Evolutionary conservation across 345 rosid species (phyloP), one percentile per base, ranked within the genome.

Genomic region (Punica granatum): DNA sequence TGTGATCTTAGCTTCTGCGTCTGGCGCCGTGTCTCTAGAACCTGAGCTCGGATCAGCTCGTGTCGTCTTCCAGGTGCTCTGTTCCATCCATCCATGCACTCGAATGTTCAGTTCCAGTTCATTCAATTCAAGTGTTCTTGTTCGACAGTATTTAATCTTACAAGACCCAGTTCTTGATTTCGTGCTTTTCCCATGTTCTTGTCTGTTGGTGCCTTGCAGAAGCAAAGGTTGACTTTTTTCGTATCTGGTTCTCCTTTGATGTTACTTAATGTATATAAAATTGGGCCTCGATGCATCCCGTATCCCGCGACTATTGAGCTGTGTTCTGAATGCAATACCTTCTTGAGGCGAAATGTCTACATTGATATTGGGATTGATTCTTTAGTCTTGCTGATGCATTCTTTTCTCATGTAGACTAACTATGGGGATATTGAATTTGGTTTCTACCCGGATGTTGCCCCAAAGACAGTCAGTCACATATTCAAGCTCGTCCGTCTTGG

Each of bases 401-500:
- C 48, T 49, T 2, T 63, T 26, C 63, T 59, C 18, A 41, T 74
- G 81, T 75, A 90, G 98, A 90, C 94, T 35, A 81, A 84, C 70
- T 85, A 82, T 76, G 97, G 97, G 39, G 96, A 89, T 74, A 86
- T 91, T 31, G 97, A 91, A 74, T 94, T 94, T 42, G 97, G 99
- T 14, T 91, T 94, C 80, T 94, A 63, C 51, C 96, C 95, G 15
- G 73, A 69, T 25, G 92, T 91, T 78, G 97, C 99, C n/a, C 97
- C 99, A 1, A 75, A 77, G 73, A 94, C 99, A 21, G 97, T 86
- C 64, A 91, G 85, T 1, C 99, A 94, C 78, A 91, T 94, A 68
- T 89, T 81, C 89, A 91, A 86, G 83, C 97, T 91, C 7, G 97
- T 89, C 77, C 88, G 97, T 61, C 89, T 90, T 64, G 98, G 97